phyloP scores from a whole-genome alignment of 495 filamentous ascomycete species.

The Penicillium cinerascens region DNA sequence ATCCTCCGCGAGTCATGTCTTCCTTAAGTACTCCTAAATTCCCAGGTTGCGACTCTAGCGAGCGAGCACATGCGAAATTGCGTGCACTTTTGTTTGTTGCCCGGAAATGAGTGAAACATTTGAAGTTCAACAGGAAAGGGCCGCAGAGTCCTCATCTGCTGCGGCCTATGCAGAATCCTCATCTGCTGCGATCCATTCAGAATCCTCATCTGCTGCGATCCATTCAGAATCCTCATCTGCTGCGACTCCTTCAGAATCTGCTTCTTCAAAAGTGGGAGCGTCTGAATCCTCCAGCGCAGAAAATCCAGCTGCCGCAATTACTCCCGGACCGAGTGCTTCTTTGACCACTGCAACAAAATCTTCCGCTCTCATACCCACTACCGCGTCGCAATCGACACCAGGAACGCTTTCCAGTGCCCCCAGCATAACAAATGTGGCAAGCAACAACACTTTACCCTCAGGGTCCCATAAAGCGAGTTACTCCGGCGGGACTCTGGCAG shows the following conservation, averaged over 20 bases:
- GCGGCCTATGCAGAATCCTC: too few species aligned
- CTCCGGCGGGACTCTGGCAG: constrained; percentile 26
- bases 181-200: too few species aligned
- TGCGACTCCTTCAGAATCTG: neutral
- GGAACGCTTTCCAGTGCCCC: neutral
- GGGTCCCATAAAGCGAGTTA: neutral
- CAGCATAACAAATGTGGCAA: too few species aligned
- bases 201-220: neutral
- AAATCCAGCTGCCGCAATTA: neutral
- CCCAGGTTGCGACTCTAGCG: too few species aligned
- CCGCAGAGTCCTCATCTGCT: neutral
- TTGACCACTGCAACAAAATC: neutral
- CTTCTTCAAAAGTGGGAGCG: neutral
- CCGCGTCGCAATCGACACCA: neutral
- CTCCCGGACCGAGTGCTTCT: neutral
- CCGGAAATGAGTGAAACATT: neutral
- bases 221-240: neutral
- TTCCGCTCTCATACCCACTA: neutral
- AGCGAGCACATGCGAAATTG: too few species aligned
- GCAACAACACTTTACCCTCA: too few species aligned
- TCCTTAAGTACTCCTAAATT: neutral
- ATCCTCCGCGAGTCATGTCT: neutral
- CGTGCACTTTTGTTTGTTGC: too few species aligned
- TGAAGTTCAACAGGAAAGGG: neutral
- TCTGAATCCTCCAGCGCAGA: neutral